Conservation (phyloP, 345 rosid genomes). For the Combretum micranthum region DNA sequence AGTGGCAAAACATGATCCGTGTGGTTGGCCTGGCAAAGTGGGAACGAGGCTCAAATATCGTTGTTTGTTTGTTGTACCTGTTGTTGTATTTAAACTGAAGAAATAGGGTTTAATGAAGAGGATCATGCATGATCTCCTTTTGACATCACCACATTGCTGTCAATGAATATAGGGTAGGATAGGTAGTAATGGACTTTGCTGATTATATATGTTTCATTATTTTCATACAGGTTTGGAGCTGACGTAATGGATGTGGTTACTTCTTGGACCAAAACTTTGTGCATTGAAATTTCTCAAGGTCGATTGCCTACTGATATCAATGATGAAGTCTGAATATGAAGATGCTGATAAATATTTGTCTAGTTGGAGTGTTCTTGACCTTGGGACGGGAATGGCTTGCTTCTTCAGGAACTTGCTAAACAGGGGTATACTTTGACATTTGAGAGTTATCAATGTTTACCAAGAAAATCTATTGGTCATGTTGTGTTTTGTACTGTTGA, state of each 20-base stretch:
- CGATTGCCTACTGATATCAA: constrained; percentile 33
- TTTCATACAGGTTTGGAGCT: constrained; percentile 68
- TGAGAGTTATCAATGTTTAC: constrained; percentile 1
- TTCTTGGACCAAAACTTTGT: constrained; percentile 83
- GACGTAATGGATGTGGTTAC: constrained; percentile 86
- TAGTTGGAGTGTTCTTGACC: constrained; percentile 86
- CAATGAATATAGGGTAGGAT: too few species aligned
- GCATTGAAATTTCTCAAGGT: constrained; percentile 53
- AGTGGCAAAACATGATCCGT: too few species aligned
- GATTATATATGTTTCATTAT: too few species aligned
- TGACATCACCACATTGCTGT: too few species aligned
- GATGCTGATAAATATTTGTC: constrained; percentile 52
- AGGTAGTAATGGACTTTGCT: too few species aligned
- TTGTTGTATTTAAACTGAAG: too few species aligned
- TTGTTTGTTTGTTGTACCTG: too few species aligned
- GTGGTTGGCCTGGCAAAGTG: too few species aligned
- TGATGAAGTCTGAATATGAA: constrained; percentile 40
- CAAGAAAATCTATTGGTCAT: too few species aligned
- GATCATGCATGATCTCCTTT: too few species aligned
- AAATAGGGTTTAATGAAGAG: too few species aligned
- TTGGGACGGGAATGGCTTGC: constrained; percentile 95
- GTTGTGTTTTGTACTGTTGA: not conserved
- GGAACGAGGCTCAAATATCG: too few species aligned
- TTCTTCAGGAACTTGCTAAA: constrained; percentile 93
- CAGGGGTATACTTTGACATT: constrained; percentile 61